Evolutionary conservation across 2,329 filamentous ascomycete species (phyloP).

Genomic region (Colletotrichum chlorophyti): DNA sequence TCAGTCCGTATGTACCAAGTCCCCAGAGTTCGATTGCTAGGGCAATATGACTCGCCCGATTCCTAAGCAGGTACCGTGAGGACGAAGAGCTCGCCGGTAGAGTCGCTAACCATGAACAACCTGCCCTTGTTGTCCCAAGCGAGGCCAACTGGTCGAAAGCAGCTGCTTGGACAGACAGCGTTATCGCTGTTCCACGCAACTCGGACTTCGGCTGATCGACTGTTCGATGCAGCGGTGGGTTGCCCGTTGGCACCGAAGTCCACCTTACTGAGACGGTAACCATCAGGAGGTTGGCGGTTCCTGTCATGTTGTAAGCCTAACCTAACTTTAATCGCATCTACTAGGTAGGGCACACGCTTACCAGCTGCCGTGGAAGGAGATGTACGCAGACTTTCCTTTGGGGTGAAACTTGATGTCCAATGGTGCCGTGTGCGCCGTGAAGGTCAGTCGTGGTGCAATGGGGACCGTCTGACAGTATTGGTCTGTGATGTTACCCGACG

Average conservation of each 20-base stretch:
- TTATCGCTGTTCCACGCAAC: constrained; percentile 58
- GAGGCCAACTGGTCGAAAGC: constrained; percentile 69
- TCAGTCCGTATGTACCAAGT: neutral
- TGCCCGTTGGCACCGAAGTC: constrained; percentile 41
- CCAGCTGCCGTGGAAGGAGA: constrained; percentile 79
- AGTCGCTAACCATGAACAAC: constrained; percentile 68
- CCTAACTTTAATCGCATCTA: too few relatives aligned
- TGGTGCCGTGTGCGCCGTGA: constrained; percentile 72
- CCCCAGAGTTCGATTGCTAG: neutral
- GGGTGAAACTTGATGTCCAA: constrained; percentile 73
- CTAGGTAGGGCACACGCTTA: constrained; percentile 39
- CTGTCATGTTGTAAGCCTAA: too few relatives aligned
- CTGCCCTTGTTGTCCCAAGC: constrained; percentile 57
- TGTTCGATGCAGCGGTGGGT: constrained; percentile 40
- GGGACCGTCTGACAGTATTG: constrained; percentile 45
- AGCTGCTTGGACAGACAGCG: constrained; percentile 58
- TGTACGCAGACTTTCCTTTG: constrained; percentile 64
- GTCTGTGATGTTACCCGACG: constrained; percentile 31
- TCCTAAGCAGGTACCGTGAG: constrained; percentile 36
- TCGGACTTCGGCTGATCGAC: constrained; percentile 49
- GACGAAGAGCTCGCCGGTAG: constrained; percentile 72
- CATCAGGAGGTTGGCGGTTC: constrained; percentile 41
- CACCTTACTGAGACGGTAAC: constrained; percentile 48
- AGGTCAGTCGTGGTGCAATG: constrained; percentile 61
- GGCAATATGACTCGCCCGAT: neutral